Base-by-base conservation (phyloP, 805 yeast species). In the Saccharomycopsis malanga region DNA sequence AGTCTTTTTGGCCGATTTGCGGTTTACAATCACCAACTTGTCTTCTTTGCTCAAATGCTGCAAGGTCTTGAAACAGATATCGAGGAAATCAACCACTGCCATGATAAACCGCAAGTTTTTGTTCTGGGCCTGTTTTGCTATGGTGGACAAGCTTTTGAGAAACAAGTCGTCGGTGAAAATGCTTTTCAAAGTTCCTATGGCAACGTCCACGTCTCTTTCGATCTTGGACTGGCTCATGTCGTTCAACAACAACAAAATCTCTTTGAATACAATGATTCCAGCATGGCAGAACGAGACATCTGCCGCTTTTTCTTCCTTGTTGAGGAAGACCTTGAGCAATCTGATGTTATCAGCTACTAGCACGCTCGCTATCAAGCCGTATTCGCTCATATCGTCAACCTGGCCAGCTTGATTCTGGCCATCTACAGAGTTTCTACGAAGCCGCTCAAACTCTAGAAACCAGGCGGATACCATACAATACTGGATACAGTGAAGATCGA, bases 371-470 rank as follows among this genome's bases (percentile, higher is more conserved):
- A 79, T 67, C 3, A 75, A 66, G 1, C 72, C 74, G 55, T 64
- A 69, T 34, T 67, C 67, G 3, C 62, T 59, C 6, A 60, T 62
- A 25, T 65, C 64, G 23, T 36, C 39, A 2, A 4, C n/a, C 20
- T 34, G 40, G 25, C 42, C 44, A 27, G 25, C 23, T 14, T 20
- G 27, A 24, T 42, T 9, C n/a, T 38, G 17, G 5, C 37, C 24
- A 30, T 36, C 21, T n/a, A 10, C 20, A 6, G 2, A 3, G 12
- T 18, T 20, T 34, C 66, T 59, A 50, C 67, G 57, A 4, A 57
- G 63, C 18, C 83, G 66, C 55, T 83, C 87, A 50, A 77, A 87
- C 29, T 73, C 72, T 41, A 87, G 66, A 55, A 87, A 81, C 96
- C 97, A 91, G 1, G 86, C 61, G 62, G 23, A 50, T 43, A 43